phyloP scores from a whole-genome alignment of 2,329 filamentous ascomycete genomes.

The Hypoxylon sp. region DNA sequence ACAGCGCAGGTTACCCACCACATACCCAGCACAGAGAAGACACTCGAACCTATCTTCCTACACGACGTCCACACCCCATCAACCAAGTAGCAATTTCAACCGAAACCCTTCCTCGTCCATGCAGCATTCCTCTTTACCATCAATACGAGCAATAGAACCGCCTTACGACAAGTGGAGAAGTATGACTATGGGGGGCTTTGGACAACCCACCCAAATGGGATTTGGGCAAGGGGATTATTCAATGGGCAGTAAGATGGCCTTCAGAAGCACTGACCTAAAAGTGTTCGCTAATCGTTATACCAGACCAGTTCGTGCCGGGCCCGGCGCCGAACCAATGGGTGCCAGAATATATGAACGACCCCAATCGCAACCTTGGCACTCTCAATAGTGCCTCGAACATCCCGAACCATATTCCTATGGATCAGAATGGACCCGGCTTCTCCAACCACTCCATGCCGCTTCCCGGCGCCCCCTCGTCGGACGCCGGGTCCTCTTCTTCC shows the following conservation, averaged over 20 bases:
- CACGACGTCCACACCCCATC: not conserved
- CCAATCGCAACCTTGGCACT: not conserved
- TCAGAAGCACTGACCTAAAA: not conserved
- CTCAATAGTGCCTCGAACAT: not conserved
- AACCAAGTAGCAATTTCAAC: not conserved
- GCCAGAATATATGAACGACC: not conserved
- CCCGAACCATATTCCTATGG: not conserved
- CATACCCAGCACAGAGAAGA: not conserved
- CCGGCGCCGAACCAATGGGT: constrained; percentile 1
- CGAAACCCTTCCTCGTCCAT: not conserved
- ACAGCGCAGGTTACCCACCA: constrained; percentile 7
- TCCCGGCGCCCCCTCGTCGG: not conserved
- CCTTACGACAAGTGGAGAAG: not conserved
- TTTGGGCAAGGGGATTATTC: not conserved
- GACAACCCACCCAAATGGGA: not conserved
- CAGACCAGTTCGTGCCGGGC: not conserved
- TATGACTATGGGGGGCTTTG: not conserved
- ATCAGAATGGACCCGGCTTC: not conserved
- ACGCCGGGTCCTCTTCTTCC: not conserved
- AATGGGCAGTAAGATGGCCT: constrained; percentile 9
- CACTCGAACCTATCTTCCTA: not conserved
- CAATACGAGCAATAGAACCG: not conserved
- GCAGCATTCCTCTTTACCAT: not conserved
- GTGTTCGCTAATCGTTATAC: constrained; percentile 4
- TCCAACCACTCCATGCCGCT: not conserved